Conservation (phyloP, 129 eudicot genomes). For the Lonicera japonica region DNA sequence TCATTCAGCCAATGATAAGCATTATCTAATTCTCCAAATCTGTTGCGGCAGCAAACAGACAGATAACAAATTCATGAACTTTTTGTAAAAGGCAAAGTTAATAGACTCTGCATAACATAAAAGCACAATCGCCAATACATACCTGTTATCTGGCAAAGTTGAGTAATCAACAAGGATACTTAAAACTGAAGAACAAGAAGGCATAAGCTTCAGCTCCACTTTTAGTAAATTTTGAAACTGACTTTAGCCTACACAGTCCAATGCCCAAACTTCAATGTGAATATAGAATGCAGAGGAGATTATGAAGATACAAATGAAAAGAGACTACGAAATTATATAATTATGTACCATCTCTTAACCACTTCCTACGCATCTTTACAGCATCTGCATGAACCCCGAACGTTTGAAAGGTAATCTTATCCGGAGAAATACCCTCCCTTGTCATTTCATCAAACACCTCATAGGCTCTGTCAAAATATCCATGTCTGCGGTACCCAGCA, state of each 20-base stretch:
- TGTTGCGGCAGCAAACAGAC: background rate
- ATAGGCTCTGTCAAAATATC: conserved; percentile 17
- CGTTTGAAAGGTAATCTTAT: conserved; percentile 8
- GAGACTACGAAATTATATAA: background rate
- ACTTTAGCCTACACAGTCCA: background rate
- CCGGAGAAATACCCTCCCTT: conserved; percentile 13
- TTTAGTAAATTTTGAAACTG: background rate
- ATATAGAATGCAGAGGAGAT: background rate
- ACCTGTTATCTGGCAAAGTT: background rate
- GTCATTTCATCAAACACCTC: conserved; percentile 25
- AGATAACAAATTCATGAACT: background rate
- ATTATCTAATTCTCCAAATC: background rate
- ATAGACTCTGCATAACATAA: background rate
- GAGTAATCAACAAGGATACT: background rate
- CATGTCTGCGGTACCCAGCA: conserved; percentile 18
- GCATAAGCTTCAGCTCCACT: background rate
- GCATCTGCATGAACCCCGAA: conserved; percentile 7
- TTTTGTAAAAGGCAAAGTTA: background rate
- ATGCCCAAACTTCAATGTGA: background rate
- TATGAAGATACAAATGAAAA: background rate
- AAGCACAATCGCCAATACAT: background rate
- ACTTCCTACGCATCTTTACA: background rate
- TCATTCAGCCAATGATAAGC: background rate
- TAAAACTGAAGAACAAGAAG: background rate
- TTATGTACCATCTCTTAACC: background rate